Evolutionary conservation across 768 basidiomycete genomes (phyloP), one percentile per base, ranked within the genome.

Genomic region (Lactarius sanguifluus): DNA sequence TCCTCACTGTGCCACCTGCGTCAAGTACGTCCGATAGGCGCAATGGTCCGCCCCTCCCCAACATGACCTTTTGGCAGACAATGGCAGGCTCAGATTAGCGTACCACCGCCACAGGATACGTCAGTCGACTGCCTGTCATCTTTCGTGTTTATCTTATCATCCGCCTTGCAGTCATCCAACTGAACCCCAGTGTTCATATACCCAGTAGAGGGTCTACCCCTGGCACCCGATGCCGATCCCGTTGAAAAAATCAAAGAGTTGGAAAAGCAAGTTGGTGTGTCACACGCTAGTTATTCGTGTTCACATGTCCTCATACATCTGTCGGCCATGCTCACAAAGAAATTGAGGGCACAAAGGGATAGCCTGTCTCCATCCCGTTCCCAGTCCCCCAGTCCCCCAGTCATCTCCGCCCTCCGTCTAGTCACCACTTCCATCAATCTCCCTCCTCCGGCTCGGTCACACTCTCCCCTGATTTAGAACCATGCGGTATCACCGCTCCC

Each of bases 51-150:
- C 20, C 38, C 52, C 41, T 67, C 23, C 30, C 15, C 38, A 34
- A 72, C 65, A 59, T 59, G 52, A 62, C 67, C 64, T 63, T 57
- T 75, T 25, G 59, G 30, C 64, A 92, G 90, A 77, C 87, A 91
- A 75, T 92, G 91, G 90, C 85, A 91, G 69, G 85, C 90, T 18
- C 77, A 88, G 65, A 86, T 92, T 68, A 90, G 90, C 71, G 92
- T 94, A 38, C 92, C 92, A 9, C 89, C 92, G 9, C 92, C 92
- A 57, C 88, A 32, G 92, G 92, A 71, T 94, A 92, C 78, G 91
- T 92, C 73, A 76, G 90, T 78, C 5, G 6, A 28, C 52, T 61
- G 34, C 16, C 60, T 32, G 56, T 36, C 57, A 60, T 50, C 28
- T 59, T 32, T 45, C 25, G 60, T 28, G 64, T 72, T 57, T 69